These are phyloP conservation scores for Cryptosporidium sp. DNA, from an alignment of 169 alveolate genomes.

Conservation along the genomic window DNA sequence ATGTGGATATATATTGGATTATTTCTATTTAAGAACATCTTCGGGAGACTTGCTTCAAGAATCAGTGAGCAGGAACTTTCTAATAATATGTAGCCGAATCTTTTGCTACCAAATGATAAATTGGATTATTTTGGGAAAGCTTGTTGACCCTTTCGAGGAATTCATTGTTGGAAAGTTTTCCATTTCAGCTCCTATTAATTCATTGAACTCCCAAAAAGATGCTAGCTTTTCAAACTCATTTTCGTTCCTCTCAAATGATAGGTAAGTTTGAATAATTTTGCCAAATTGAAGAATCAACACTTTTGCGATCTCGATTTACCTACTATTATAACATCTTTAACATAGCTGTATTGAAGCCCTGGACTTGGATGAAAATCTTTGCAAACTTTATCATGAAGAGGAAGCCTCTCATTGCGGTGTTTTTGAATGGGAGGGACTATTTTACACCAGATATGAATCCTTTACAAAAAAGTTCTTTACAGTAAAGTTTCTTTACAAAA, in stretches of 20 bases:
- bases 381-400: constrained; percentile 6
- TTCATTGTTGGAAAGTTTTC: constrained; percentile 55
- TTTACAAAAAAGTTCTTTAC: constrained; percentile 33
- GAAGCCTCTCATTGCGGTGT: constrained; percentile 21
- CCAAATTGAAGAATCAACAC: background rate
- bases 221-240: background rate
- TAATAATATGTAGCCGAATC: constrained; percentile 41
- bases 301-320: background rate
- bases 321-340: no score
- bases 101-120: constrained; percentile 57
- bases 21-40: constrained; percentile 24
- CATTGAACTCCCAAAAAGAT: background rate
- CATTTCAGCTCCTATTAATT: background rate
- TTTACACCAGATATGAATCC: constrained; percentile 46
- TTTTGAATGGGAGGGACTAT: constrained; percentile 72
- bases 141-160: constrained; percentile 69
- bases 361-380: background rate
- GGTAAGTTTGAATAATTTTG: constrained; percentile 12
- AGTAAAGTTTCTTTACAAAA: constrained; percentile 16
- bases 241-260: constrained; percentile 39
- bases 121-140: constrained; percentile 47
- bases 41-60: constrained; percentile 44
- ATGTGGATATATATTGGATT: constrained; percentile 50
- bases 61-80: constrained; percentile 24
- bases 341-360: constrained; percentile 46